phyloP scores from a whole-genome alignment of 768 basidiomycete genomes.

The Tulasnella sp. region DNA sequence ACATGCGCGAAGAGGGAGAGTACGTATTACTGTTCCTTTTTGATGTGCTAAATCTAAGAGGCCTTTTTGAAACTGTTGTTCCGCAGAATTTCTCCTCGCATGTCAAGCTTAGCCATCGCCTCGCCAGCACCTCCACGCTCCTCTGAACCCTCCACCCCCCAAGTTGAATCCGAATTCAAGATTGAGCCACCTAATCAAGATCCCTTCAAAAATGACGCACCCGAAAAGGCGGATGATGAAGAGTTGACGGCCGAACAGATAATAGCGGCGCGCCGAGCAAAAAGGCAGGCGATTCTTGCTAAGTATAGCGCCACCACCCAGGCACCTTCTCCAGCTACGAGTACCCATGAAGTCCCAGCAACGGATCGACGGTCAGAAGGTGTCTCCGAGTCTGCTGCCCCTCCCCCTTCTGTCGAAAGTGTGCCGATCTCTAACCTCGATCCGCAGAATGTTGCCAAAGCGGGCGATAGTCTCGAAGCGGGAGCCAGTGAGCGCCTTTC shows the following conservation, averaged over 20 bases:
- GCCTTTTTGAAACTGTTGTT: neutral
- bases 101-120: conserved; percentile 27
- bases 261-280: conserved; percentile 63
- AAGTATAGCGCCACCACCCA: conserved; percentile 49
- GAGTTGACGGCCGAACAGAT: conserved; percentile 62
- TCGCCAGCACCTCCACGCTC: conserved; percentile 31
- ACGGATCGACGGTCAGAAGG: conserved; percentile 54
- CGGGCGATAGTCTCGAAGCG: conserved; percentile 32
- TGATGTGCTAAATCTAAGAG: neutral
- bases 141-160: conserved; percentile 27
- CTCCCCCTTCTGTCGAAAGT: conserved; percentile 48
- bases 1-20: conserved; percentile 88
- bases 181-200: neutral
- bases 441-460: conserved; percentile 52
- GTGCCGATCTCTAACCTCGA: conserved; percentile 53
- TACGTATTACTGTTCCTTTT: conserved; percentile 48
- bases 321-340: conserved; percentile 37
- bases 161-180: conserved; percentile 24
- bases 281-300: conserved; percentile 71
- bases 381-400: conserved; percentile 54
- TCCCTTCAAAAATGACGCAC: conserved; percentile 20
- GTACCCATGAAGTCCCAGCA: conserved; percentile 44
- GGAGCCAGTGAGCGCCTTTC: neutral
- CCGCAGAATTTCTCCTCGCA: conserved; percentile 62
- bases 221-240: conserved; percentile 43